Evolutionary conservation across 352 stramenopile species (phyloP), one percentile per base, ranked within the genome.

Genomic region (Phytophthora sojae): DNA sequence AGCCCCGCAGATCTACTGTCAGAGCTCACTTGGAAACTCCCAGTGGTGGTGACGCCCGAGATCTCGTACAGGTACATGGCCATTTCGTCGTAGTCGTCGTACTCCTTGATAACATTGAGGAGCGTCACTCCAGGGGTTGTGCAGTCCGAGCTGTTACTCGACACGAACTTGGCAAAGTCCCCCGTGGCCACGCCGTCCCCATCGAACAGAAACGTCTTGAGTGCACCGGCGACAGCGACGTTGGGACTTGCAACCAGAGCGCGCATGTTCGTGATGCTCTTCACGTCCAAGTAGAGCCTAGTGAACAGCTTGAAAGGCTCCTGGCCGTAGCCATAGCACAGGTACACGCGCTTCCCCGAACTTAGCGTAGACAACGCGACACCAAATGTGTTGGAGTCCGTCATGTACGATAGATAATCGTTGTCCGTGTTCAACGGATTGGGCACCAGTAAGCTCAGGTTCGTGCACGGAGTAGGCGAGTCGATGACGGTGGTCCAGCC

Each of bases 1-100:
- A 90, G 58, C 0, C 85, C 85, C 1, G 79, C 80, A 0, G 79
- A 79, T 4, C 45, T 60, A 0, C 12, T 52, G 12, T 82, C 75
- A 8, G 70, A 52, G 12, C 53, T 75, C 49, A 90, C 83, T 64
- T 80, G 73, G 53, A 90, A 91, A 35, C 64, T 80, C 1, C 83
- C 83, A 4, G 81, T 72, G 1, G 85, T 86, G 2, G 83, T 70
- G 0, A 63, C 68, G 0, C 59, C 49, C 6, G 81, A 76, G 42
- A 82, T 85, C 45, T 90, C 80, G 50, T 93, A 93, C 39, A 93
- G n/a, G 61, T 86, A 91, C 67, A 91, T 85, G 3, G 83, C 80
- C 82, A 91, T 91, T 37, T 91, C 82, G 5, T 62, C 42, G 12
- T 75, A 77, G 29, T 91, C 77, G 29, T 93, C 85, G 44, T 88